Evolutionary conservation across 306 rosid species (phyloP).

Genomic region (Lathyrus sativus): DNA sequence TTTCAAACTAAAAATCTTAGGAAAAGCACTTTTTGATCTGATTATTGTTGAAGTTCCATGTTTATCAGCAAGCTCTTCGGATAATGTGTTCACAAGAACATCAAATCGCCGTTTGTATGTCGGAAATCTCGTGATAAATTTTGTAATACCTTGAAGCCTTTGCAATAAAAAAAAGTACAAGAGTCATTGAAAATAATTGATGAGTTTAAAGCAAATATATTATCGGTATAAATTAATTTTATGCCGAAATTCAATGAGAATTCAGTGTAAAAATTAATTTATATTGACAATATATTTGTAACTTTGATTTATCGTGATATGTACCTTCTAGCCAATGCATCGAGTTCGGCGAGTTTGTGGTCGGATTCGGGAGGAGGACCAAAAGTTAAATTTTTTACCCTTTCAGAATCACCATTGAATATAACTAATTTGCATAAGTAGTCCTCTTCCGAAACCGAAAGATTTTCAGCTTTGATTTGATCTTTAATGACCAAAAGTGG

Average conservation of each 20-base stretch:
- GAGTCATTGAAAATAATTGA: not conserved
- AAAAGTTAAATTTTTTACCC: constrained; percentile 56
- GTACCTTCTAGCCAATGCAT: constrained; percentile 90
- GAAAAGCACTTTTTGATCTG: constrained; percentile 86
- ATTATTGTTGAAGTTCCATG: constrained; percentile 44
- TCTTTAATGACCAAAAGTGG: constrained; percentile 87
- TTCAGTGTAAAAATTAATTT: not conserved
- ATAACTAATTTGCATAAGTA: constrained; percentile 72
- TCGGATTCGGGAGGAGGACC: constrained; percentile 68
- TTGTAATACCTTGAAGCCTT: constrained; percentile 90
- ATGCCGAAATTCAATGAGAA: not conserved
- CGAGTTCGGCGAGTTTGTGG: constrained; percentile 75
- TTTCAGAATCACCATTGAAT: constrained; percentile 61
- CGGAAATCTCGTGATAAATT: constrained; percentile 83
- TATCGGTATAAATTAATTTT: not conserved
- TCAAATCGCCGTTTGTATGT: constrained; percentile 75
- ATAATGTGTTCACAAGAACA: constrained; percentile 50
- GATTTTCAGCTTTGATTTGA: constrained; percentile 79
- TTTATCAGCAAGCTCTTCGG: constrained; percentile 62
- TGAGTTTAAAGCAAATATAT: not conserved
- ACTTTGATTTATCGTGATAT: not conserved
- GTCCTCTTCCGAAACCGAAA: constrained; percentile 68
- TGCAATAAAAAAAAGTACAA: not conserved
- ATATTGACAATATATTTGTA: not conserved
- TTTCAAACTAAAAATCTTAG: constrained; percentile 51